Percentiles rank a stretch among this genome's conserved stretches.
Evolutionary conservation across 2,329 filamentous ascomycete species (phyloP).

Genomic region (Aspergillus ustus): DNA sequence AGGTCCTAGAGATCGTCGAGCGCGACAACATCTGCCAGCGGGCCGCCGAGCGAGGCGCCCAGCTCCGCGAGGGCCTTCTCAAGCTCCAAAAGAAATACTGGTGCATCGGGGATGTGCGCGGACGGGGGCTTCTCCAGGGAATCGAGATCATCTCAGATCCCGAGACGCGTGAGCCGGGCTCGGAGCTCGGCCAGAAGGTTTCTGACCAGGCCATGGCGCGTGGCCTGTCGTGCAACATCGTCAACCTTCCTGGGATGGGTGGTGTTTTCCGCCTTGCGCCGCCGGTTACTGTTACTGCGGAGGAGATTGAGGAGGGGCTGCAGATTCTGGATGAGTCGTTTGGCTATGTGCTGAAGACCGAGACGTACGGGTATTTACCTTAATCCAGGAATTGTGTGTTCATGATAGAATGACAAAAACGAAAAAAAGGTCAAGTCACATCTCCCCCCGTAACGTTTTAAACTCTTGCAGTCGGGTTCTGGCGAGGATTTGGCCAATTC

Average conservation of each 20-base stretch:
- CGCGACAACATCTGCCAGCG: slow-evolving; percentile 58
- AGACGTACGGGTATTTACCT: not conserved
- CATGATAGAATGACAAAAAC: no score
- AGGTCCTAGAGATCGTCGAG: slow-evolving; percentile 65
- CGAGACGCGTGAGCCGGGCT: slow-evolving; percentile 52
- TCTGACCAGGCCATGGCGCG: slow-evolving; percentile 55
- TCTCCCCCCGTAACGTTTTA: no score
- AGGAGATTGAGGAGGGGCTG: slow-evolving; percentile 58
- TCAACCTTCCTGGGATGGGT: slow-evolving; percentile 58
- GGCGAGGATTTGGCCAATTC: no score
- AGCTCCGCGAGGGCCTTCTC: slow-evolving; percentile 55
- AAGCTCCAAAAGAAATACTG: slow-evolving; percentile 56
- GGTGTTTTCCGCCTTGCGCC: slow-evolving; percentile 65
- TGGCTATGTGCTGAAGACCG: slow-evolving; percentile 16
- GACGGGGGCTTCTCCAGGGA: slow-evolving; percentile 62
- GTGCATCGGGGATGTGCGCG: slow-evolving; percentile 66
- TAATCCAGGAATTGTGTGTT: not conserved
- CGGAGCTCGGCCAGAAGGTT: slow-evolving; percentile 55
- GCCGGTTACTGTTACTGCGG: slow-evolving; percentile 61
- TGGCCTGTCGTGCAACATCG: slow-evolving; percentile 63
- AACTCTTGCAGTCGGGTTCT: no score
- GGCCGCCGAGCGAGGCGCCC: slow-evolving; percentile 50
- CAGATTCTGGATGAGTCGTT: slow-evolving; percentile 63
- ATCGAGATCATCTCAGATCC: slow-evolving; percentile 62
- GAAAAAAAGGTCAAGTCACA: no score